Percentiles rank a stretch among this genome's conserved stretches.
These are phyloP conservation scores for Decorospora gaudefroyi DNA, from an alignment of 2,329 filamentous ascomycete genomes.

Conservation along the genomic window DNA sequence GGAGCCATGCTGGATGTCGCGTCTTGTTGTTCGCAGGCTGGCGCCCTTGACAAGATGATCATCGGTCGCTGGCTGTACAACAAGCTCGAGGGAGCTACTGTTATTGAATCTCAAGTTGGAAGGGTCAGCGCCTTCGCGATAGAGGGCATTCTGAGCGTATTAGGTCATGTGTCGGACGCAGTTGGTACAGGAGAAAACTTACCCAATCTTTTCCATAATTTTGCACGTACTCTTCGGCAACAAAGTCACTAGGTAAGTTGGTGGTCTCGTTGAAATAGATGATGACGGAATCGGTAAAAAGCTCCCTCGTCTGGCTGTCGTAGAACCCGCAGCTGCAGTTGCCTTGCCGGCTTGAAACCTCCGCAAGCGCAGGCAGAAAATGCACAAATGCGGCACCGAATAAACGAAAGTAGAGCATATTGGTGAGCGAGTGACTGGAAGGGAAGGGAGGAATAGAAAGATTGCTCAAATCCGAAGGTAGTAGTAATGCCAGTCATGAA, in stretches of 20 bases:
- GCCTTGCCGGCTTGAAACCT: slow-evolving; percentile 22
- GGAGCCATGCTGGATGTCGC: slow-evolving; percentile 56
- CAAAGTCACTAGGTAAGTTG: slow-evolving; percentile 45
- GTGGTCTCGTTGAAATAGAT: slow-evolving; percentile 58
- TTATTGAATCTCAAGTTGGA: slow-evolving; percentile 48
- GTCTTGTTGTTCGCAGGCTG: slow-evolving; percentile 50
- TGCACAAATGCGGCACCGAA: slow-evolving; percentile 22
- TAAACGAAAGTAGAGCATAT: slow-evolving; percentile 16
- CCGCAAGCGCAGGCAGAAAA: slow-evolving; percentile 20
- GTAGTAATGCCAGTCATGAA: slow-evolving; percentile 8
- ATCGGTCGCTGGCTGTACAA: slow-evolving; percentile 39
- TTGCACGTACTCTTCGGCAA: slow-evolving; percentile 50
- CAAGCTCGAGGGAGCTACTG: slow-evolving; percentile 43
- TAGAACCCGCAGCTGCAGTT: slow-evolving; percentile 55
- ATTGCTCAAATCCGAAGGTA: slow-evolving; percentile 4
- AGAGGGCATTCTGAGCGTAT: slow-evolving; percentile 44
- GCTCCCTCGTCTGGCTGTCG: slow-evolving; percentile 44
- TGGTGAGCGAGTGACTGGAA: slow-evolving; percentile 18
- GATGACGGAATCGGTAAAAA: slow-evolving; percentile 56
- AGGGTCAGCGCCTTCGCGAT: slow-evolving; percentile 50
- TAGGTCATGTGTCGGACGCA: not conserved
- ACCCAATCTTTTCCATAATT: slow-evolving; percentile 54
- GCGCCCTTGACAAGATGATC: slow-evolving; percentile 53
- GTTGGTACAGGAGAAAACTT: not conserved
- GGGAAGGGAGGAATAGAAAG: slow-evolving; percentile 6